phyloP scores from a whole-genome alignment of 2,329 filamentous ascomycete species.

The Trichoderma gracile region DNA sequence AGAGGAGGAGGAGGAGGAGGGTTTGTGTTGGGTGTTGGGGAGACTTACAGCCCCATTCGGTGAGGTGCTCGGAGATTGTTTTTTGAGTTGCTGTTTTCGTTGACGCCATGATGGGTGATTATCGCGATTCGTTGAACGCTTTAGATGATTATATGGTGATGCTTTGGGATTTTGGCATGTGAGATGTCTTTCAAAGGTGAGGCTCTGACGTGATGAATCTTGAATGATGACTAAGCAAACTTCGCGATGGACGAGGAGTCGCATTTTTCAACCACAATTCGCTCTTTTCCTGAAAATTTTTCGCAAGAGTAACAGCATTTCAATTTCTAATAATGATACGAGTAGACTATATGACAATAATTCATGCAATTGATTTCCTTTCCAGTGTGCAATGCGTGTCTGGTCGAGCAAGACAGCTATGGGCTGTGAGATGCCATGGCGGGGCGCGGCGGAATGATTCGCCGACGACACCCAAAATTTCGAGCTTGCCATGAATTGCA shows the following conservation, averaged over 20 bases:
- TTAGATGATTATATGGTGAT: not conserved
- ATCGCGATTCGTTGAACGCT: too few relatives aligned
- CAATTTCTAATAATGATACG: too few relatives aligned
- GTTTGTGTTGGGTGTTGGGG: not conserved
- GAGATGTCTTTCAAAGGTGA: not conserved
- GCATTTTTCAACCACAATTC: not conserved
- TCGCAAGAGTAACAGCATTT: too few relatives aligned
- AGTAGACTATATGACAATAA: too few relatives aligned
- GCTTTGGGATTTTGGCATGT: not conserved
- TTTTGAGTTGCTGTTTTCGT: not conserved
- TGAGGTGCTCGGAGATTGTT: conserved; percentile 23
- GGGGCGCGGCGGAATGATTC: conserved; percentile 25
- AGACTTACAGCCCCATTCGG: conserved; percentile 27
- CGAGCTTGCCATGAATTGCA: not conserved
- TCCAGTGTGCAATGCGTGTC: not conserved
- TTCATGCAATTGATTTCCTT: not conserved
- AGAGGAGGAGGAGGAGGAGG: not conserved
- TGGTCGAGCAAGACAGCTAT: not conserved
- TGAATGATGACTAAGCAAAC: conserved; percentile 1
- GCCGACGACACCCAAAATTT: conserved; percentile 25
- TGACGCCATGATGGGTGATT: not conserved
- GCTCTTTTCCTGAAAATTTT: too few relatives aligned
- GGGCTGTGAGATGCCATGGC: not conserved
- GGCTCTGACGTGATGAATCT: conserved; percentile 17
- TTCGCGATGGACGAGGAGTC: not conserved